Base-by-base conservation (phyloP, 768 basidiomycete species). In the Roridomyces roridus region DNA sequence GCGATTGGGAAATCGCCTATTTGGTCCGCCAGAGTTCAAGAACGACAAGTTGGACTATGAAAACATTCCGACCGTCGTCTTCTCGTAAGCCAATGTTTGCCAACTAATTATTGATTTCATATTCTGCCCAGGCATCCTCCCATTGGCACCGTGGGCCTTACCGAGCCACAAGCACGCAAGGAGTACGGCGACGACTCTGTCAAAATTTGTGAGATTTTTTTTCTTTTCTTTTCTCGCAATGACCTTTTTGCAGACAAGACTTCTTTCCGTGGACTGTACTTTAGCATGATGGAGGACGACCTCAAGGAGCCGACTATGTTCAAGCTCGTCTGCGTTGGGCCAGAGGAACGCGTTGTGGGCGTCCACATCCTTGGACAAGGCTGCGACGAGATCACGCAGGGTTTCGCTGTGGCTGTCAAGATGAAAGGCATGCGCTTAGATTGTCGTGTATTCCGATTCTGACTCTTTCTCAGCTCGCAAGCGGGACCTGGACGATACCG, bases 281-380 rank as follows among this genome's bases (percentile, higher is more conserved):
- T 94, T 79, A 89, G 94, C 35, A 93, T 96, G 88, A 74, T 96
- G 36, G 82, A 84, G 1, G 92, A 96, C 58, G 80, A 87, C 39
- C 92, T 98, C 80, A 98, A 97, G 74, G 93, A 97, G 65, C 97
- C 97, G 2, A 91, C 96, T 0, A 80, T 94, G 53, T 94, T 95
- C 80, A 99, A 98, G 77, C 82, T 99, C 31, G 77, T 99, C 65
- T 86, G 86, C 50, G 85, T 84, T 8, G 95, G 96, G 2, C 85
- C 86, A 14, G 94, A 98, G 66, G 95, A 98, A 72, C 91, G 90
- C 66, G 89, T 99, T 36, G 94, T 98, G n/a, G 97, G 97, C 11
- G 76, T 98, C 41, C 97, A 98, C 74, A 85, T 98, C 62, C 86
- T 98, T 54, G 97, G 97, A 7, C 68, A 80, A 59, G 97, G 97